Conservation (phyloP, 768 basidiomycete genomes). For the Scleroderma citrinum region DNA sequence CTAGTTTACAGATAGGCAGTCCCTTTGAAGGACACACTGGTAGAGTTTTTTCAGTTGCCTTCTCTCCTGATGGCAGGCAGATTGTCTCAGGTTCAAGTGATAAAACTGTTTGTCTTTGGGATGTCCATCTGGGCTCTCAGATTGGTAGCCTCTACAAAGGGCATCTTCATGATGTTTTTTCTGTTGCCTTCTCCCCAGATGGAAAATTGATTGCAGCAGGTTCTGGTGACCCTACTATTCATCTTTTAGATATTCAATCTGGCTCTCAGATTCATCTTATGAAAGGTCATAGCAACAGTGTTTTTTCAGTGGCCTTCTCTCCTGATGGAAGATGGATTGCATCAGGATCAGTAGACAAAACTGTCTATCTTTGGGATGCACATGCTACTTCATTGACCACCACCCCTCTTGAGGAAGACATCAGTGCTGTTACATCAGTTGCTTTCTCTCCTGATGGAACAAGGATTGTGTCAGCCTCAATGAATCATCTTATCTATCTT, state of each 20-base stretch:
- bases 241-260: not conserved
- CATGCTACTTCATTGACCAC: no score
- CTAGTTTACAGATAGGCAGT: no score
- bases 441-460: not conserved
- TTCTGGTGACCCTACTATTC: not conserved
- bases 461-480: not conserved
- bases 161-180: not conserved
- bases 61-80: no score
- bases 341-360: no score
- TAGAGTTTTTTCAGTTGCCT: no score
- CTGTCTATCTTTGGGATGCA: no score
- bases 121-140: not conserved
- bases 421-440: not conserved
- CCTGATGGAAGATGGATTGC: no score
- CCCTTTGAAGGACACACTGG: no score
- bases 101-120: not conserved
- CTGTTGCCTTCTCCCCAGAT: constrained; percentile 1
- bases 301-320: no score
- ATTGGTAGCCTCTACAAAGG: not conserved
- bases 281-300: no score
- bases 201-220: not conserved
- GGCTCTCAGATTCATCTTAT: not conserved
- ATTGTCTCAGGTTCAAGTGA: not conserved
- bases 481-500: not conserved
- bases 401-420: no score